Evolutionary conservation across 139 green algal species (phyloP).

Genomic region (Dunaliella primolecta): DNA sequence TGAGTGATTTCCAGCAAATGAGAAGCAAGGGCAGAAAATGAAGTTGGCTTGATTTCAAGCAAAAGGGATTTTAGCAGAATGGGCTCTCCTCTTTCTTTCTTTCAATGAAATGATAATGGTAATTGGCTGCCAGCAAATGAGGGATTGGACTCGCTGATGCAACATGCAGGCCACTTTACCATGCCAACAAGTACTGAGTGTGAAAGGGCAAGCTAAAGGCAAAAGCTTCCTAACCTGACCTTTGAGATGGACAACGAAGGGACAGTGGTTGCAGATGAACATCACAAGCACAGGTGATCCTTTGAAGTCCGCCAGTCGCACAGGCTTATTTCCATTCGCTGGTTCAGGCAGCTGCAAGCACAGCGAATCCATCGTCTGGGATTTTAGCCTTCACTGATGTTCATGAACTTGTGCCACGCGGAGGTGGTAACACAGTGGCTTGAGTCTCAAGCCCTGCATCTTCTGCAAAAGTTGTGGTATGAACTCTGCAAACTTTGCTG

Average conservation of each 20-base stretch:
- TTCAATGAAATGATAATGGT: too few relatives aligned
- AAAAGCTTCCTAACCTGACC: not conserved
- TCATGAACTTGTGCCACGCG: too few relatives aligned
- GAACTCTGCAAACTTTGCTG: not conserved
- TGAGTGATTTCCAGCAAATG: too few relatives aligned
- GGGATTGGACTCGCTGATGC: too few relatives aligned
- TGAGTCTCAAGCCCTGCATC: too few relatives aligned
- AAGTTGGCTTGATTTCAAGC: too few relatives aligned
- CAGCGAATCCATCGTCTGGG: not conserved
- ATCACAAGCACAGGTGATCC: constrained; percentile 51
- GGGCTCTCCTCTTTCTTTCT: not conserved
- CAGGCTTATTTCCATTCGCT: not conserved
- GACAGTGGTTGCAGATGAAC: constrained; percentile 85
- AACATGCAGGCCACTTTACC: not conserved
- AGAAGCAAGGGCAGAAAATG: too few relatives aligned
- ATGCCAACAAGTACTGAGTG: too few relatives aligned
- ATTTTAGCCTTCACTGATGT: not conserved
- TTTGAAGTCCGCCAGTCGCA: constrained; percentile 9
- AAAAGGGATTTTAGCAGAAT: not conserved
- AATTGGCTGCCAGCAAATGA: too few relatives aligned
- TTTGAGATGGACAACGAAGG: constrained; percentile 76
- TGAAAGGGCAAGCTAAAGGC: not conserved
- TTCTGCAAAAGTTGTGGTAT: not conserved
- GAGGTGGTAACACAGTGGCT: too few relatives aligned
- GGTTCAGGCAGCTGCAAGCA: constrained; percentile 1